A percentile compares a stretch with the other conserved stretches of the same genome.
phyloP scores from a whole-genome alignment of 2,329 filamentous ascomycete species.

The Arthroderma sp. region DNA sequence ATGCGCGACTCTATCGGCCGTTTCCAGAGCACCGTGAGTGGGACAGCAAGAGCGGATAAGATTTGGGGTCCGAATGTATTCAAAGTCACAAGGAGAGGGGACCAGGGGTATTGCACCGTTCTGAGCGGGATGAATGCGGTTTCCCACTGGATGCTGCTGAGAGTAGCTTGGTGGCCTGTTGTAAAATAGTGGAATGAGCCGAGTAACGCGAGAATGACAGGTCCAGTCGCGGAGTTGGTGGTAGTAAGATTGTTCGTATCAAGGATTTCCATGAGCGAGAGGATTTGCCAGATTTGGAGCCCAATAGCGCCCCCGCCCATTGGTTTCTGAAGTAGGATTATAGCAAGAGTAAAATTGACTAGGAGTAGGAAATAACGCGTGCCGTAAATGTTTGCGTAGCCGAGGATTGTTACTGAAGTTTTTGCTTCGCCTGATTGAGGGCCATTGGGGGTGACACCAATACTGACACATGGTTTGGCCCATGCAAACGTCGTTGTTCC shows the following conservation, averaged over 20 bases:
- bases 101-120: conserved; percentile 78
- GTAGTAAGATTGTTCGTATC: conserved; percentile 50
- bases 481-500: conserved; percentile 77
- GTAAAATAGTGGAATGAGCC: conserved; percentile 96
- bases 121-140: conserved; percentile 80
- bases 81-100: conserved; percentile 63
- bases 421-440: conserved; percentile 31
- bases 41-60: conserved; percentile 64
- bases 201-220: conserved; percentile 71
- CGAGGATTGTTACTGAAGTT: conserved; percentile 61
- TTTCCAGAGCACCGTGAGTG: conserved; percentile 81
- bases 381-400: conserved; percentile 87
- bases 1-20: conserved; percentile 56
- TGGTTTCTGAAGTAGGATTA: conserved; percentile 77
- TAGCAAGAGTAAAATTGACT: conserved; percentile 62
- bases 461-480: conserved; percentile 71
- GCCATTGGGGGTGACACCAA: conserved; percentile 45
- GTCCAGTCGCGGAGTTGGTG: conserved; percentile 58
- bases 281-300: conserved; percentile 75
- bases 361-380: conserved; percentile 78
- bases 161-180: conserved; percentile 84
- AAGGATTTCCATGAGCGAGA: conserved; percentile 58
- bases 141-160: conserved; percentile 91
- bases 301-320: conserved; percentile 81
- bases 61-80: conserved; percentile 90